Evolutionary conservation across 371 early-diverging fungal genomes (phyloP).

Genomic region (Mortierella sp.): DNA sequence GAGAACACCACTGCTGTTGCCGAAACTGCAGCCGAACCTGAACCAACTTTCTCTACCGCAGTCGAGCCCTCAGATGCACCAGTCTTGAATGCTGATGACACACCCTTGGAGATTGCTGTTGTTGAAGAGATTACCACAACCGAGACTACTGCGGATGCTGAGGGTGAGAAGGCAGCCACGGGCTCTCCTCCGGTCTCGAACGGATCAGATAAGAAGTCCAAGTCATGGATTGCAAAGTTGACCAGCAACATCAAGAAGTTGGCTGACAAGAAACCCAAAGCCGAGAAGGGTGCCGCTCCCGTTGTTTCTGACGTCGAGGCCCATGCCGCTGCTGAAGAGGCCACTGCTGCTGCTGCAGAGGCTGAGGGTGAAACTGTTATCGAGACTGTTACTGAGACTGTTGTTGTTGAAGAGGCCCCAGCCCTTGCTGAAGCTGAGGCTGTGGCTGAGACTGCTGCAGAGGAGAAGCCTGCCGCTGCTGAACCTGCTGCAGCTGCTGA

Average conservation of each 20-base stretch:
- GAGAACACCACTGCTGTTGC: conserved; percentile 10
- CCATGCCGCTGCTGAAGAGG: conserved; percentile 5
- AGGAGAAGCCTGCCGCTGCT: conserved; percentile 13
- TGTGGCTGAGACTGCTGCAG: conserved; percentile 20
- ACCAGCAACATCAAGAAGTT: conserved; percentile 48
- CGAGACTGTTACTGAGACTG: conserved; percentile 5
- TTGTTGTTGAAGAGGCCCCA: conserved; percentile 8
- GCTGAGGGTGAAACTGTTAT: conserved; percentile 9
- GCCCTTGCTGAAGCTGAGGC: conserved; percentile 15
- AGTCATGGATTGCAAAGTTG: conserved; percentile 49
- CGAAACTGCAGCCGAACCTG: conserved; percentile 18
- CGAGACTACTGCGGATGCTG: conserved; percentile 15
- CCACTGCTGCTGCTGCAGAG: conserved; percentile 7
- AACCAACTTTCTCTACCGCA: conserved; percentile 37
- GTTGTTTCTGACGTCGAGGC: conserved; percentile 9
- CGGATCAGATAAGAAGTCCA: conserved; percentile 50
- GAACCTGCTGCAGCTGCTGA: conserved; percentile 14
- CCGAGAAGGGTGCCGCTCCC: conserved; percentile 31
- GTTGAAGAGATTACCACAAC: conserved; percentile 11
- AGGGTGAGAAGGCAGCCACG: conserved; percentile 13
- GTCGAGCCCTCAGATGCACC: conserved; percentile 53
- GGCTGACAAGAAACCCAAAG: conserved; percentile 52
- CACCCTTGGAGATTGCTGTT: conserved; percentile 12
- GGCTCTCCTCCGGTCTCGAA: conserved; percentile 25
- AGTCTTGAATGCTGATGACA: conserved; percentile 34